Percentiles rank a stretch among this genome's conserved stretches.
phyloP scores from a whole-genome alignment of 495 filamentous ascomycete species.

The Cryomyces minteri region DNA sequence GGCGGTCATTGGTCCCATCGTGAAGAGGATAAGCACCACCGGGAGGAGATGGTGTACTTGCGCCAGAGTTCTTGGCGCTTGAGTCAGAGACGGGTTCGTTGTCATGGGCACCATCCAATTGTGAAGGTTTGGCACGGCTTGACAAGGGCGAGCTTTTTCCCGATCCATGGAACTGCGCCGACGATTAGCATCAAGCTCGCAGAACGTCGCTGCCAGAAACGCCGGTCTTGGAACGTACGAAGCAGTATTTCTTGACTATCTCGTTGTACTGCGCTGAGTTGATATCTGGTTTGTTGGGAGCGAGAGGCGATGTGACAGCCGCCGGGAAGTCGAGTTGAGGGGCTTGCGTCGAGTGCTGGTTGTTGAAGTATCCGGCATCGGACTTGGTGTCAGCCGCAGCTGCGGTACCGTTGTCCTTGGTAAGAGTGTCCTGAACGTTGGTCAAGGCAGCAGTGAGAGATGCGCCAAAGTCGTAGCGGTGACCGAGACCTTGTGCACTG shows the following conservation, averaged over 20 bases:
- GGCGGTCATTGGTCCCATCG: conserved; percentile 13
- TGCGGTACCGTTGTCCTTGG: conserved; percentile 26
- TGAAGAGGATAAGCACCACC: conserved; percentile 4
- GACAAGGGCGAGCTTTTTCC: conserved; percentile 10
- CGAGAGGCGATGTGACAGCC: conserved; percentile 24
- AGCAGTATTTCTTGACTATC: conserved; percentile 93
- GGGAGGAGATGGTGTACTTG: conserved; percentile 9
- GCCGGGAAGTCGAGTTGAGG: conserved; percentile 6
- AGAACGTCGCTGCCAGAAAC: background rate
- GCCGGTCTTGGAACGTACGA: conserved; percentile 51
- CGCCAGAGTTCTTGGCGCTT: conserved; percentile 9
- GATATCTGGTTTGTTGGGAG: conserved; percentile 45
- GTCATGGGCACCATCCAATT: background rate
- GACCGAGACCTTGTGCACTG: conserved; percentile 60
- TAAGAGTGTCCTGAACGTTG: conserved; percentile 34
- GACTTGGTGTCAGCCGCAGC: conserved; percentile 5
- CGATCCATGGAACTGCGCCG: conserved; percentile 16
- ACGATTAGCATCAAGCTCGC: conserved; percentile 13
- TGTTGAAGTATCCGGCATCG: conserved; percentile 11
- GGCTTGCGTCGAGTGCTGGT: conserved; percentile 4
- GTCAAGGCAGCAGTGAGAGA: conserved; percentile 75
- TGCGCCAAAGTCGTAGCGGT: conserved; percentile 83
- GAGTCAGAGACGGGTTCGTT: conserved; percentile 2
- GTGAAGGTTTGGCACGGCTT: background rate
- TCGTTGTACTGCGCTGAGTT: conserved; percentile 82